phyloP scores from a whole-genome alignment of 129 eudicot genomes.

The Rutidosis leptorrhynchoides region DNA sequence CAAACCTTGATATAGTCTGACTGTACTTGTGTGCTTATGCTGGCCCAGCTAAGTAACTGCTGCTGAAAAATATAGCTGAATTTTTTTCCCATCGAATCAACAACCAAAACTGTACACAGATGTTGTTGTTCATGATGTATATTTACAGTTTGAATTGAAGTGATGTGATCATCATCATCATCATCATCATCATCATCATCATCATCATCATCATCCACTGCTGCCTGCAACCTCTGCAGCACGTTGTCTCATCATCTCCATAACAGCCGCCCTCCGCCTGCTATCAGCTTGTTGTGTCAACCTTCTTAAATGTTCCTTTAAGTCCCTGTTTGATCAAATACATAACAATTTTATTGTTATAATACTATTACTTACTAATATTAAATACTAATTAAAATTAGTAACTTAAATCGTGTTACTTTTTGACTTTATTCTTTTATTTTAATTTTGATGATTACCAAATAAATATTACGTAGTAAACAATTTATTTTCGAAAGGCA shows the following conservation, averaged over 20 bases:
- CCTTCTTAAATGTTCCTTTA: constrained; percentile 70
- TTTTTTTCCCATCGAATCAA: constrained; percentile 29
- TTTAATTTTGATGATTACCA: too few relatives aligned
- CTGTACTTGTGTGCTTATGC: constrained; percentile 19
- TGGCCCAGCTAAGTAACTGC: constrained; percentile 15
- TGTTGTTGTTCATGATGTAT: too few relatives aligned
- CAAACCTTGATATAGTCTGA: constrained; percentile 20
- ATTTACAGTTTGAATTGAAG: constrained; percentile 35
- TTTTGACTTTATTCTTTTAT: too few relatives aligned
- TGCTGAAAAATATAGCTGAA: constrained; percentile 20
- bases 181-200: too few relatives aligned
- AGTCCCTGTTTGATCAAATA: too few relatives aligned
- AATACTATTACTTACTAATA: too few relatives aligned
- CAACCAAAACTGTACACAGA: constrained; percentile 33
- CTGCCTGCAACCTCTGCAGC: constrained; percentile 83
- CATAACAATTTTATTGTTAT: too few relatives aligned
- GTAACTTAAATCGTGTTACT: too few relatives aligned
- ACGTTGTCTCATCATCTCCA: constrained; percentile 98
- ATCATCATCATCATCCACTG: constrained; percentile 45
- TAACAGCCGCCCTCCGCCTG: constrained; percentile 86
- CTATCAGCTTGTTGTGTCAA: constrained; percentile 85
- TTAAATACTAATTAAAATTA: too few relatives aligned
- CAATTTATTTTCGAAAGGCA: too few relatives aligned
- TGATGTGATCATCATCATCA: too few relatives aligned
- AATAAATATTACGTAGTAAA: too few relatives aligned